Evolutionary conservation across 2,329 filamentous ascomycete species (phyloP), one percentile per base, ranked within the genome.

Genomic region (Xenoacremonium recifei): DNA sequence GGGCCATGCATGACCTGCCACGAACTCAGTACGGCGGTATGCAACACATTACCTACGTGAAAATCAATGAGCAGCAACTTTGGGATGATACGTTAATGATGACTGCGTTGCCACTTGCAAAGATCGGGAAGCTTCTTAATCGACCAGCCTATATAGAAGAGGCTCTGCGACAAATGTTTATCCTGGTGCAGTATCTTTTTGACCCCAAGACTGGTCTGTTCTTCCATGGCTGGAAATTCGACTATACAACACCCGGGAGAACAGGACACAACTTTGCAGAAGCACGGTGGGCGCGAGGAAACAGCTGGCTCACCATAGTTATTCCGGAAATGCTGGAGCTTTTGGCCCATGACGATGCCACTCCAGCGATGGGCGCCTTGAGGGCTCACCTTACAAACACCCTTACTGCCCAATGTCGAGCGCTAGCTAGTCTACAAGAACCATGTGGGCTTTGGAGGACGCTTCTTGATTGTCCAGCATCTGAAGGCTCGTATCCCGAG

Each of bases 31-130:
- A 81, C 58, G 86, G 82, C 35, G 74, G 84, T 43, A 86, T 89
- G 72, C 85, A 89, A 63, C 86, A 87, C 64, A 79, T 85, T 46
- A 91, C 87, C 1, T 90, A 90, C 54, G 65, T 84, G 21, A 76
- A 80, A 3, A 73, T 78, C 49, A 89, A 92, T 63, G 73, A 82
- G 48, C 76, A 88, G 61, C 84, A 91, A 68, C 72, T 91, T 17
- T 92, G 87, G 87, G 87, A 90, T 53, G 87, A 92, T 60, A 92
- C 87, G 5, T 72, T 92, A 33, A 91, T 92, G 87, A 92, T 92
- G 87, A 90, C 85, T 1, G 87, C 89, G 6, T 69, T 91, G 65
- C 87, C 87, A 2, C 72, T 91, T n/a, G 86, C 86, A 15, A 91
- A 91, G 69, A 90, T 90, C 47, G 87, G 87, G 1, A 75, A 82